Evolutionary conservation across 1,284 basidiomycete species (phyloP).

Genomic region (Ustilago bromivora): DNA sequence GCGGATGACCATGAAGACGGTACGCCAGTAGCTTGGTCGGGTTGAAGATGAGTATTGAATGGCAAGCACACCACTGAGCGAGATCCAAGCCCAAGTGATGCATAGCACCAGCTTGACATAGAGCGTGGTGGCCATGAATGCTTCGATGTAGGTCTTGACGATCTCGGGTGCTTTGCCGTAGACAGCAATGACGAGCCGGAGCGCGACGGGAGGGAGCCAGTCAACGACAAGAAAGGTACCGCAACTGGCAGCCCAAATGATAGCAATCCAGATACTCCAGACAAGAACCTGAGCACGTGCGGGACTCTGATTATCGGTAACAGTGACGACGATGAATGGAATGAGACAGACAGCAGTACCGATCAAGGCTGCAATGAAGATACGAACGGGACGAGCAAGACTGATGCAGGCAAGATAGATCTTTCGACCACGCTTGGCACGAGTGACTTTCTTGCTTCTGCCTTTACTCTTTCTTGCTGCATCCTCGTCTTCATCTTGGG

Average conservation of each 20-base stretch:
- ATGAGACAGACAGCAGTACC: constrained; percentile 60
- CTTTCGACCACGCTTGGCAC: constrained; percentile 57
- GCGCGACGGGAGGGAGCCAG: constrained; percentile 52
- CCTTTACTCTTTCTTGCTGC: constrained; percentile 22
- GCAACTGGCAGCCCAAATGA: constrained; percentile 63
- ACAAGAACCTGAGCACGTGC: constrained; percentile 55
- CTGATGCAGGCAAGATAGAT: constrained; percentile 59
- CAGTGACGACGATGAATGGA: constrained; percentile 64
- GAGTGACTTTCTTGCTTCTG: constrained; percentile 32
- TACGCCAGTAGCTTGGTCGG: constrained; percentile 57
- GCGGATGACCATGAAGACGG: constrained; percentile 51
- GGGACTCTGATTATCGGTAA: constrained; percentile 33
- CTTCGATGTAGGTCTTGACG: constrained; percentile 60
- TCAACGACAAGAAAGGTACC: constrained; percentile 64
- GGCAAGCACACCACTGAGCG: constrained; percentile 60
- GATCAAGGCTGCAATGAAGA: constrained; percentile 56
- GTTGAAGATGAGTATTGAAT: constrained; percentile 38
- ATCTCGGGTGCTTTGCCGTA: constrained; percentile 62
- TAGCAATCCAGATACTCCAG: constrained; percentile 67
- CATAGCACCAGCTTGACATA: constrained; percentile 66
- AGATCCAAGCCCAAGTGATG: constrained; percentile 68
- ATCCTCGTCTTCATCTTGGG: constrained; percentile 42
- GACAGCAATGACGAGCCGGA: constrained; percentile 59
- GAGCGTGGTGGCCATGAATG: constrained; percentile 57
- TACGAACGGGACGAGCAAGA: constrained; percentile 63